A percentile compares a stretch with the other conserved stretches of the same genome.
Conservation (phyloP, 768 basidiomycete species). For the Serendipita sp. region DNA sequence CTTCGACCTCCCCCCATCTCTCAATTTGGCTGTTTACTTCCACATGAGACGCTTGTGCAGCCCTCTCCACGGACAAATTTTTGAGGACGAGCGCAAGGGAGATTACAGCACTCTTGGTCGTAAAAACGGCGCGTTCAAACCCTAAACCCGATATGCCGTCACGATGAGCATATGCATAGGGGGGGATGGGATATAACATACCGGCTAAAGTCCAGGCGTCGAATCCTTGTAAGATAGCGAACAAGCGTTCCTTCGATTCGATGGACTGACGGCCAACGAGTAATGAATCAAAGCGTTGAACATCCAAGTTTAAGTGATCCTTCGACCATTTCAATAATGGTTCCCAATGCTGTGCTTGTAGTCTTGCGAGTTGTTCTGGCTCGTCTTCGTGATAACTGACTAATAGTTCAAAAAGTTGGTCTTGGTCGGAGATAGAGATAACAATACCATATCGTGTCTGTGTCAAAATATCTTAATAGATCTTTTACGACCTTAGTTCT, state of each 20-base stretch:
- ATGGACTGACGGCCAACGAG: slow-evolving; percentile 52
- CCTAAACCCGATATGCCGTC: slow-evolving; percentile 29
- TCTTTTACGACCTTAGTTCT: slow-evolving; percentile 47
- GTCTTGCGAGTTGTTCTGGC: slow-evolving; percentile 53
- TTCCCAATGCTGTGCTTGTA: slow-evolving; percentile 78
- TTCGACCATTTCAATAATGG: slow-evolving; percentile 72
- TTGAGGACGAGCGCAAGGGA: slow-evolving; percentile 69
- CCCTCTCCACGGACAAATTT: slow-evolving; percentile 64
- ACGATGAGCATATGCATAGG: background rate
- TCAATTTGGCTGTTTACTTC: slow-evolving; percentile 94
- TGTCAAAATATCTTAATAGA: slow-evolving; percentile 75
- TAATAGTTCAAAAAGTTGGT: background rate
- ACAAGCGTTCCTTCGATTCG: slow-evolving; percentile 48
- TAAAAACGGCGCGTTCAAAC: slow-evolving; percentile 79
- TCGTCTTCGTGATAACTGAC: slow-evolving; percentile 67
- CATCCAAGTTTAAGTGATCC: slow-evolving; percentile 46
- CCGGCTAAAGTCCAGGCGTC: slow-evolving; percentile 84
- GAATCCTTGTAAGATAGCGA: slow-evolving; percentile 39
- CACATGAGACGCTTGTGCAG: slow-evolving; percentile 70
- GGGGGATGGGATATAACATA: slow-evolving; percentile 22
- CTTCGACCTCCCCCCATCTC: slow-evolving; percentile 99
- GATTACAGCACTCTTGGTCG: slow-evolving; percentile 82
- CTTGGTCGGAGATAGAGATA: background rate
- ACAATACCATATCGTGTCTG: slow-evolving; percentile 76
- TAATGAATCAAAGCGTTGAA: slow-evolving; percentile 57